phyloP scores from a whole-genome alignment of 768 basidiomycete species.

The Sarcomyxa edulis region DNA sequence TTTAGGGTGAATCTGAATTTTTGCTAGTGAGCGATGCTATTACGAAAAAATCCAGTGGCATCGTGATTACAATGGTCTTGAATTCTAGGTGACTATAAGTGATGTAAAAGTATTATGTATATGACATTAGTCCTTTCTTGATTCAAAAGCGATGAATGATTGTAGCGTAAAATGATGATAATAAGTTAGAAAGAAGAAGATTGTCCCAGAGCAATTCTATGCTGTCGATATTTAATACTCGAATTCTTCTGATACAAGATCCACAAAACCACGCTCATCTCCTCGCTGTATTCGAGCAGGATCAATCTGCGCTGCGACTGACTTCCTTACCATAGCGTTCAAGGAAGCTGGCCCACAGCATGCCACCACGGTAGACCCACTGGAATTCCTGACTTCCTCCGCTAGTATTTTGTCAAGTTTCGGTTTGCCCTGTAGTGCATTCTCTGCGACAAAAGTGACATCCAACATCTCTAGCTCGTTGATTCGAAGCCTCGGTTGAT shows the following conservation, averaged over 20 bases:
- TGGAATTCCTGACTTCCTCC: constrained; percentile 55
- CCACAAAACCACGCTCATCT: constrained; percentile 53
- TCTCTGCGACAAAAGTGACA: constrained; percentile 53
- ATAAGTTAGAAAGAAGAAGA: too few relatives aligned
- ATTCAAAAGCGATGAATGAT: too few relatives aligned
- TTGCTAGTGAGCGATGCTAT: too few relatives aligned
- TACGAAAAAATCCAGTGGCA: too few relatives aligned
- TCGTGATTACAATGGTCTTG: too few relatives aligned
- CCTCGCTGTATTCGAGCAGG: constrained; percentile 46
- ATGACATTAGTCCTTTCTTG: too few relatives aligned
- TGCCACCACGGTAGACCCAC: constrained; percentile 58
- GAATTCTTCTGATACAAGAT: constrained; percentile 66
- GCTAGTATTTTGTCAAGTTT: constrained; percentile 54
- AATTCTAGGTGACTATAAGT: too few relatives aligned
- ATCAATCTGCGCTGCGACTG: constrained; percentile 56
- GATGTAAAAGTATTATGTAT: too few relatives aligned
- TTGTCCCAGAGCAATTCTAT: too few relatives aligned
- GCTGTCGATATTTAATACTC: constrained; percentile 42
- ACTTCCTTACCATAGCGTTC: constrained; percentile 63
- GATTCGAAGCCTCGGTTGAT: constrained; percentile 34
- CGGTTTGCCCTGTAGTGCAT: constrained; percentile 62
- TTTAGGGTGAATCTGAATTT: too few relatives aligned
- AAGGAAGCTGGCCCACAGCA: constrained; percentile 73
- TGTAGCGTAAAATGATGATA: too few relatives aligned
- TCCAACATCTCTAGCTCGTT: constrained; percentile 56